A percentile compares a stretch with the other conserved stretches of the same genome.
Conservation (phyloP, 2,329 filamentous ascomycete species). For the Aspergillus brunneoviolaceus region DNA sequence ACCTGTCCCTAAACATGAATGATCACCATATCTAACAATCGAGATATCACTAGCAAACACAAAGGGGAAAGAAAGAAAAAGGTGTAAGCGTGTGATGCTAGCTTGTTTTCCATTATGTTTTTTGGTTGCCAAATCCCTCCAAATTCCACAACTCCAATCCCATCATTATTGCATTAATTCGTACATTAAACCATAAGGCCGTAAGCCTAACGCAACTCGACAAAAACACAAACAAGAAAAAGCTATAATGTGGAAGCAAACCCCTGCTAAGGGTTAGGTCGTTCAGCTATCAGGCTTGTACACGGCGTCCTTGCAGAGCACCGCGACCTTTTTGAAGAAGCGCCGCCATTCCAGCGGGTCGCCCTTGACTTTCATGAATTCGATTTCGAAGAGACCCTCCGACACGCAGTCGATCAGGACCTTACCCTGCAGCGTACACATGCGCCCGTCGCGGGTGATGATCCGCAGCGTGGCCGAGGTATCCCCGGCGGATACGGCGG, state of each 20-base stretch:
- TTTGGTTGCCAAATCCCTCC: neutral
- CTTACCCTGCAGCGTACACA: constrained; percentile 46
- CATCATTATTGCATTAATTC: neutral
- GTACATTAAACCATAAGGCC: neutral
- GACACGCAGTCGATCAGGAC: constrained; percentile 47
- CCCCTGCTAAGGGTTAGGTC: neutral
- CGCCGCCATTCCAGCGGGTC: constrained; percentile 95
- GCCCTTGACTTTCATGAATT: constrained; percentile 91
- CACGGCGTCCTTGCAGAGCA: constrained; percentile 83
- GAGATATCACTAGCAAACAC: too few species aligned
- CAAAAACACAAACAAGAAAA: neutral
- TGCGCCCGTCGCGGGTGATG: constrained; percentile 62
- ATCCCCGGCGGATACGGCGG: constrained; percentile 47
- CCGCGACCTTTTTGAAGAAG: constrained; percentile 93
- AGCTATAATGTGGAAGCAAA: neutral
- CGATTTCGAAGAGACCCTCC: constrained; percentile 72
- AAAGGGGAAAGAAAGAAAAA: too few species aligned
- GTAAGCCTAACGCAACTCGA: neutral
- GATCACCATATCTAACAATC: too few species aligned
- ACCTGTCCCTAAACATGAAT: too few species aligned
- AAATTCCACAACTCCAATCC: neutral
- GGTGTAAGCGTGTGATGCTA: too few species aligned
- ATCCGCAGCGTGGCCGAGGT: constrained; percentile 67
- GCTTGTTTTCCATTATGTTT: too few species aligned
- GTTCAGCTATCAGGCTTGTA: constrained; percentile 55